A percentile compares a stretch with the other conserved stretches of the same genome.
These are phyloP conservation scores for Acer saccharum DNA, from an alignment of 345 rosid genomes.

Conservation along the genomic window DNA sequence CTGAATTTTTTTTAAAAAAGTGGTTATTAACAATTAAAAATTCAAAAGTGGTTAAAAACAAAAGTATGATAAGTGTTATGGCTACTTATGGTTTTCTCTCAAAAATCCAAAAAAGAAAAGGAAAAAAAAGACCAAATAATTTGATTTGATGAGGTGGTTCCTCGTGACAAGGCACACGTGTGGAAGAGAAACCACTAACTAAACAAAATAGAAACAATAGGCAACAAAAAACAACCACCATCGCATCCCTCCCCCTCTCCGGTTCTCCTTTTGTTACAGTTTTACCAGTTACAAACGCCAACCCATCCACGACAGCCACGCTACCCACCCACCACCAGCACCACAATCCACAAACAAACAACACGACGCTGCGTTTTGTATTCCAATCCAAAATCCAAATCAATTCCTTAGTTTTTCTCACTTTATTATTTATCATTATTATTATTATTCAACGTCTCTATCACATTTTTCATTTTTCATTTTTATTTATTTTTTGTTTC, in stretches of 20 bases:
- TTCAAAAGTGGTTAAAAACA: too few relatives aligned
- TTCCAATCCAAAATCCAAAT: not conserved
- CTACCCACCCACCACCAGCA: not conserved
- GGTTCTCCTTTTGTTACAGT: constrained; percentile 7
- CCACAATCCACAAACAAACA: not conserved
- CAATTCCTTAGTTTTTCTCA: not conserved
- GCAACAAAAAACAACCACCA: not conserved
- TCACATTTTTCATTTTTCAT: not conserved
- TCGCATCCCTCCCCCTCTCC: not conserved
- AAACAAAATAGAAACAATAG: too few relatives aligned
- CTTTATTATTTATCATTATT: not conserved
- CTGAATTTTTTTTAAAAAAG: too few relatives aligned
- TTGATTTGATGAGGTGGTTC: too few relatives aligned
- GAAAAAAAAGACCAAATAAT: too few relatives aligned
- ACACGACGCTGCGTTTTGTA: constrained; percentile 18
- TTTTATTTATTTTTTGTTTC: not conserved
- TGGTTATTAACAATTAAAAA: too few relatives aligned
- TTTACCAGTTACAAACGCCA: not conserved
- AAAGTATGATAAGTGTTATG: too few relatives aligned
- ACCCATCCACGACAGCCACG: not conserved
- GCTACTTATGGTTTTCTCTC: too few relatives aligned
- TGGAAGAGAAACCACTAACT: too few relatives aligned
- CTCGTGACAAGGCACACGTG: too few relatives aligned
- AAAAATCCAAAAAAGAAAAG: too few relatives aligned
- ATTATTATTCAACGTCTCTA: constrained; percentile 15